Conservation (phyloP, 225 moss, liverwort and hornwort species). For the Pseudisothecium myosuroides region DNA sequence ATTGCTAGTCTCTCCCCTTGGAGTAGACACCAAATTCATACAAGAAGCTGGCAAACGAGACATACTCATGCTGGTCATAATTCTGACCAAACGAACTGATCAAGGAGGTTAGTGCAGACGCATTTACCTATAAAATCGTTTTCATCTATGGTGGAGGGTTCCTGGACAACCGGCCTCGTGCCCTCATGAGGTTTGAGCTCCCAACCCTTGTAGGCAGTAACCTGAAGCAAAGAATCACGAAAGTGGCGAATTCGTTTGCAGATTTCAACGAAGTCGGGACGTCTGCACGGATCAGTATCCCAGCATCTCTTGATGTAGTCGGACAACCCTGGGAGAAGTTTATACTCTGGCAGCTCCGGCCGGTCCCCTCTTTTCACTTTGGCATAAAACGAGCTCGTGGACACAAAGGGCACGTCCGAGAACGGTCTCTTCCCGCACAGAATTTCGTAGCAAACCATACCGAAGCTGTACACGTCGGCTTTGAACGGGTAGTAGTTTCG, state of each 20-base stretch:
- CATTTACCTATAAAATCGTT: slow-evolving; percentile 22
- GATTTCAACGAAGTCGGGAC: slow-evolving; percentile 36
- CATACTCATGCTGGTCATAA: not conserved
- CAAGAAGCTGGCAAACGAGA: not conserved
- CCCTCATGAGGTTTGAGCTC: slow-evolving; percentile 15
- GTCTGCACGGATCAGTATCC: slow-evolving; percentile 33
- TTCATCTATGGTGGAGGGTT: slow-evolving; percentile 12
- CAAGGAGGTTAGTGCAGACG: not conserved
- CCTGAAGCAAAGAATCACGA: slow-evolving; percentile 23
- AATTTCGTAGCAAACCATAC: slow-evolving; percentile 39
- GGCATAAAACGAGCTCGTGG: slow-evolving; percentile 17
- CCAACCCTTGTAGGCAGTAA: slow-evolving; percentile 29
- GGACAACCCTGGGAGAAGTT: slow-evolving; percentile 4
- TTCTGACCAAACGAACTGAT: not conserved
- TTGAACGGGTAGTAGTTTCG: slow-evolving; percentile 27
- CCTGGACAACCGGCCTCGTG: not conserved
- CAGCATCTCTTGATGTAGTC: slow-evolving; percentile 24
- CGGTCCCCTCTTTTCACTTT: slow-evolving; percentile 22
- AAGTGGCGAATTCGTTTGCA: slow-evolving; percentile 47
- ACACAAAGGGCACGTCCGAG: not conserved
- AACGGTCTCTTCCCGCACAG: slow-evolving; percentile 26
- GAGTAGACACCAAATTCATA: not conserved
- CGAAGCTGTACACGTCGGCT: slow-evolving; percentile 45
- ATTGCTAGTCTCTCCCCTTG: not conserved
- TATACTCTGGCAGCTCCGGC: slow-evolving; percentile 9